Conservation (phyloP, 148 eudicot species). For the Silene conica region DNA sequence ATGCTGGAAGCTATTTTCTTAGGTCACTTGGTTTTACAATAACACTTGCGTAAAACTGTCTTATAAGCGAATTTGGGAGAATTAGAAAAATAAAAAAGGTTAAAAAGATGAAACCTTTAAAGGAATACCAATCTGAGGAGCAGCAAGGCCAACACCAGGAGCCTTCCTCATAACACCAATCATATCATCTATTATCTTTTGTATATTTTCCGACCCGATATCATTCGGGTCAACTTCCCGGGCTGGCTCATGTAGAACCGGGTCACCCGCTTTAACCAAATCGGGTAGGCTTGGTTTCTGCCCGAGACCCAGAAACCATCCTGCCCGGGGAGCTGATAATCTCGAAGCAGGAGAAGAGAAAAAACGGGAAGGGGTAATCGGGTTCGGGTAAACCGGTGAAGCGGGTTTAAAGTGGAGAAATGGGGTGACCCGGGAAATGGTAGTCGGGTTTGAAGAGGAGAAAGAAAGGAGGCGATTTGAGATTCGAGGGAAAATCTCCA, state of each 20-base stretch:
- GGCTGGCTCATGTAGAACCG: constrained; percentile 89
- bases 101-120: constrained; percentile 46
- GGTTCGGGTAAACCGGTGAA: constrained; percentile 18
- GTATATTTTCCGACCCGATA: constrained; percentile 70
- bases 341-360: neutral
- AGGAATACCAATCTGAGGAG: constrained; percentile 93
- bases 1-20: too few relatives aligned
- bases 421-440: constrained; percentile 26
- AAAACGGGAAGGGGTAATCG: constrained; percentile 12
- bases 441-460: constrained; percentile 23
- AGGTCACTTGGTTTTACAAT: too few relatives aligned
- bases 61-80: too few relatives aligned
- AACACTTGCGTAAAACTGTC: too few relatives aligned
- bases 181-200: constrained; percentile 87
- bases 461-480: constrained; percentile 44
- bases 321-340: constrained; percentile 35
- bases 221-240: constrained; percentile 57
- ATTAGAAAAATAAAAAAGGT: neutral
- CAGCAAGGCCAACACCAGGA: constrained; percentile 99
- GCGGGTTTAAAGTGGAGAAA: constrained; percentile 22
- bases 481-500: constrained; percentile 62
- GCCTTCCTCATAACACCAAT: constrained; percentile 71
- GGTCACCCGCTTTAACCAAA: constrained; percentile 92
- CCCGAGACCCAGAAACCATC: constrained; percentile 71
- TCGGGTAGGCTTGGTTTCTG: constrained; percentile 41